Evolutionary conservation across 164 flowering plant genomes (phyloP).

Genomic region (grape (Vitis vinifera)): DNA sequence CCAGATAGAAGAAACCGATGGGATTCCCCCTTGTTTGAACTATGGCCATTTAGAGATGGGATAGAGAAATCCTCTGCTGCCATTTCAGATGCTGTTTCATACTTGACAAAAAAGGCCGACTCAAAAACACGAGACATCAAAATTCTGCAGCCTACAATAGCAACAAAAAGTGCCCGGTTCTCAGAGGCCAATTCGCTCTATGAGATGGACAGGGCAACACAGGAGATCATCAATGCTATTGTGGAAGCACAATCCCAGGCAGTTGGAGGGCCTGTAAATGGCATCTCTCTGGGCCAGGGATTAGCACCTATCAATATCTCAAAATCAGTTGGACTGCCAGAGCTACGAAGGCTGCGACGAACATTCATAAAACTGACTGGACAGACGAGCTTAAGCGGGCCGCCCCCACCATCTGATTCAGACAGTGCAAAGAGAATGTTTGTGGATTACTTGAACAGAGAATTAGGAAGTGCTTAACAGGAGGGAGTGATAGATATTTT

Average conservation of each 20-base stretch:
- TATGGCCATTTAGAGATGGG: constrained; percentile 63
- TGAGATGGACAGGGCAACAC: constrained; percentile 91
- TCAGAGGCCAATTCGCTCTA: constrained; percentile 85
- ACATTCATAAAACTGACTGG: constrained; percentile 89
- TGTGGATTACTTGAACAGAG: constrained; percentile 86
- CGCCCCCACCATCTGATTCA: constrained; percentile 92
- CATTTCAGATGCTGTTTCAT: constrained; percentile 62
- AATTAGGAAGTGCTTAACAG: constrained; percentile 49
- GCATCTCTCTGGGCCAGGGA: constrained; percentile 57
- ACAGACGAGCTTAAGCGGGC: constrained; percentile 96
- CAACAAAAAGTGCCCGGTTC: constrained; percentile 66
- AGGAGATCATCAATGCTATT: constrained; percentile 73
- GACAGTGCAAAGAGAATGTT: constrained; percentile 94
- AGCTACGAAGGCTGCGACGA: constrained; percentile 77
- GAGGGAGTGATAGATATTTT: constrained; percentile 10
- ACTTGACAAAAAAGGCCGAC: constrained; percentile 77
- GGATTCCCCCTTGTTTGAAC: constrained; percentile 94
- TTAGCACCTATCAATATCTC: constrained; percentile 57
- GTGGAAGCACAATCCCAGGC: constrained; percentile 84
- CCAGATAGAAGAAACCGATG: constrained; percentile 88
- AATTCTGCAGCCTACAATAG: constrained; percentile 88
- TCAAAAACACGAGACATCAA: constrained; percentile 69
- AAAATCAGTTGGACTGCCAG: constrained; percentile 80
- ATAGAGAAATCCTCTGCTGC: constrained; percentile 61
- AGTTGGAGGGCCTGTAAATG: constrained; percentile 65